A percentile compares a stretch with the other conserved stretches of the same genome.
Evolutionary conservation across 257 asterid genomes (phyloP).

Genomic region (Solanum habrochaites): DNA sequence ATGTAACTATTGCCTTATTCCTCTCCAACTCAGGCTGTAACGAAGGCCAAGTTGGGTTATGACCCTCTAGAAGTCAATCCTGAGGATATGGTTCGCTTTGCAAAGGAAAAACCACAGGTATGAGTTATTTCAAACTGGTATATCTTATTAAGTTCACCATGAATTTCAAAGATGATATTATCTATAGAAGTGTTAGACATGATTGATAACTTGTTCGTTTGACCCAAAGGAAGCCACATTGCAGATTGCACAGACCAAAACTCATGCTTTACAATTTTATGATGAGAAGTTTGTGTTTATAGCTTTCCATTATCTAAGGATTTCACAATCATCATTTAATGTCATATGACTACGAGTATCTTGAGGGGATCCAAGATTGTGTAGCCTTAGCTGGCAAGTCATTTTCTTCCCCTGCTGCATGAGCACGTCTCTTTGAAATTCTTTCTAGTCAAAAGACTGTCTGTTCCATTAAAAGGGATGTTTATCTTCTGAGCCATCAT

Average conservation of each 20-base stretch:
- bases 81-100: constrained; percentile 99
- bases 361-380: not conserved
- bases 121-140: not conserved
- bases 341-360: not conserved
- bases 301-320: not conserved
- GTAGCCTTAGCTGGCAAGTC: not conserved
- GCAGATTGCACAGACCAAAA: not conserved
- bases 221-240: not conserved
- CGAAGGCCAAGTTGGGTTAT: constrained; percentile 94
- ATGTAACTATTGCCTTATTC: not conserved
- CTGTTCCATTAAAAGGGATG: not conserved
- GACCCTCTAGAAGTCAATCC: constrained; percentile 98
- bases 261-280: not conserved
- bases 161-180: not conserved
- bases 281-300: not conserved
- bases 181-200: not conserved
- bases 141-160: not conserved
- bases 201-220: not conserved
- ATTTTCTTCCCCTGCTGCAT: not conserved
- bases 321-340: not conserved
- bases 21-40: constrained; percentile 65
- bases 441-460: not conserved
- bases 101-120: constrained; percentile 96
- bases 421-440: not conserved
- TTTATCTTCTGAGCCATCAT: not conserved